Evolutionary conservation across 2,329 filamentous ascomycete genomes (phyloP).

Genomic region (Chaetomium globosum): DNA sequence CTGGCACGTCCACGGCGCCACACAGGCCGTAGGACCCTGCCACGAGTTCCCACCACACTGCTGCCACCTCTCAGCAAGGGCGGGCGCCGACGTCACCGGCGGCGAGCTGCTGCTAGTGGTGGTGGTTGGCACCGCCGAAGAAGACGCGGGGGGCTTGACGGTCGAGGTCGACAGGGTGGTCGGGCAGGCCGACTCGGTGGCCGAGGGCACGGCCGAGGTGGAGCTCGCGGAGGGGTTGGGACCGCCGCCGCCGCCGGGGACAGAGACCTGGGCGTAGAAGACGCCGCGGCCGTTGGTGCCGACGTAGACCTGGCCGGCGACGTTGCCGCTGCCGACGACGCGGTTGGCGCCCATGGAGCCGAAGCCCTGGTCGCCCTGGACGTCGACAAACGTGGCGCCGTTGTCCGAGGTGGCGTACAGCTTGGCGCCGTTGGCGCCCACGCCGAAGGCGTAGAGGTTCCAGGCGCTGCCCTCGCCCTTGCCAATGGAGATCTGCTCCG

Average conservation of each 20-base stretch:
- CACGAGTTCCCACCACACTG: constrained; percentile 35
- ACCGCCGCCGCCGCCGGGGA: constrained; percentile 24
- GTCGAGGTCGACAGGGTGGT: constrained; percentile 19
- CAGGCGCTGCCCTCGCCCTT: constrained; percentile 46
- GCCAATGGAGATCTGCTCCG: constrained; percentile 50
- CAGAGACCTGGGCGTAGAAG: constrained; percentile 41
- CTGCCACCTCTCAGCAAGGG: constrained; percentile 24
- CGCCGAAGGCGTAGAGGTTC: constrained; percentile 54
- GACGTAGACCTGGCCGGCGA: constrained; percentile 51
- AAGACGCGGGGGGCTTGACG: constrained; percentile 15
- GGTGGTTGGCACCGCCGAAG: constrained; percentile 4
- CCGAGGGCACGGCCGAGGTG: not conserved
- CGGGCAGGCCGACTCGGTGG: constrained; percentile 11
- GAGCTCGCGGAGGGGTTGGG: constrained; percentile 2
- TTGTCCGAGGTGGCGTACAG: constrained; percentile 51
- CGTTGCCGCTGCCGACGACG: constrained; percentile 51
- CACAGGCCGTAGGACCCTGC: constrained; percentile 34
- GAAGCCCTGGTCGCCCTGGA: constrained; percentile 52
- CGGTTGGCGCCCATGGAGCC: constrained; percentile 47
- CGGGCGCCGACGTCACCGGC: constrained; percentile 27
- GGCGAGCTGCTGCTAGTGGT: constrained; percentile 6
- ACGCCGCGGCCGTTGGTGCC: constrained; percentile 55
- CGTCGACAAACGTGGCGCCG: constrained; percentile 50
- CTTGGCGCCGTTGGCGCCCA: constrained; percentile 47
- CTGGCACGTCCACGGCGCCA: constrained; percentile 29